Base-by-base conservation (phyloP, 139 green algal species). In the Penium margaritaceum region DNA sequence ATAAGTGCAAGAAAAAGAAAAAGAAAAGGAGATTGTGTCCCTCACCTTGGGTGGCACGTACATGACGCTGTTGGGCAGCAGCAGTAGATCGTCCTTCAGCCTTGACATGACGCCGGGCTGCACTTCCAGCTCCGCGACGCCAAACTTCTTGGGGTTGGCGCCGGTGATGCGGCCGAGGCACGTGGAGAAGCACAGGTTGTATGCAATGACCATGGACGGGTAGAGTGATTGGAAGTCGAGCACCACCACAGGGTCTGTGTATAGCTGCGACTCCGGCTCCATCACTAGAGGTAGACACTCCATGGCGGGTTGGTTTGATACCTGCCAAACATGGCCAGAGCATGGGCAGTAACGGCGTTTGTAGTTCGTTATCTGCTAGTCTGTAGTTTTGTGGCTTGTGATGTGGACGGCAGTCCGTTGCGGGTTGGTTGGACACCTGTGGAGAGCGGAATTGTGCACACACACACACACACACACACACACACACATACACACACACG, bases 181-280 rank as follows among this genome's bases (percentile, higher is more conserved):
- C 5, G 93, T 97, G 36, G 78, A 88, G 87, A 89, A 98, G 89
- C 93, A 98, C 12, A 98, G 86, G 84, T 98, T 98, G 88, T 98
- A 96, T 2, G 93, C 93, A 66, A 98, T 98, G 70, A 98, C 84
- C 77, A 92, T 86, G 41, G 88, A 95, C 32, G 94, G 94, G 84
- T 98, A 98, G 14, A 98, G 90, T 6, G 84, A 91, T 84, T 97
- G 92, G 78, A 98, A 98, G 83, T 98, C 94, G 67, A 98, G 86
- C 47, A 98, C 93, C 2, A 84, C 60, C 19, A 95, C 85, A 1
- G 93, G 93, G 71, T 83, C 81, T 14, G 72, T 77, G 84, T 97
- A 95, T 34, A 97, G 70, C 29, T 85, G 67, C 29, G 72, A 88
- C 80, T 94, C 83, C 1, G 94, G 94, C 85, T 98, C 94, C 88